A percentile compares a stretch with the other conserved stretches of the same genome.
phyloP scores from a whole-genome alignment of 2,329 filamentous ascomycete species.

The Diplodia scrobiculata region DNA sequence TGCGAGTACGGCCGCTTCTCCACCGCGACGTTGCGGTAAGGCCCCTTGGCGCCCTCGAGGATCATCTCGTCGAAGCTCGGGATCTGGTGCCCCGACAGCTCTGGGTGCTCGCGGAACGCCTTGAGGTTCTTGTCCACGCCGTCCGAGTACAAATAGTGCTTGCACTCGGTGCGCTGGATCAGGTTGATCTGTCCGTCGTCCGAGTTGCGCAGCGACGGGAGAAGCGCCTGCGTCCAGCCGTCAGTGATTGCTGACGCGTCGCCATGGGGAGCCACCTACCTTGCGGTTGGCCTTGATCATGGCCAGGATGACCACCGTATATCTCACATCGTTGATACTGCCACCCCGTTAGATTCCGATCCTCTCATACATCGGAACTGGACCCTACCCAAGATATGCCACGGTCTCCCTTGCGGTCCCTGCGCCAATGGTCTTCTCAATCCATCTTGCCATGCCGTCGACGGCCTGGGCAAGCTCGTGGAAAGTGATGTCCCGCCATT shows the following conservation, averaged over 20 bases:
- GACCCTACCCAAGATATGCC: constrained; percentile 27
- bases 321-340: constrained; percentile 26
- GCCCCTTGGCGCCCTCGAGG: constrained; percentile 8
- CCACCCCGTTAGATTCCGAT: background rate
- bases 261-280: background rate
- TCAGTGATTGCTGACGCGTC: background rate
- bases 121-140: constrained; percentile 26
- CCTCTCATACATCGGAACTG: background rate
- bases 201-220: constrained; percentile 28
- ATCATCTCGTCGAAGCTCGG: constrained; percentile 27
- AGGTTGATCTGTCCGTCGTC: constrained; percentile 28
- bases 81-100: constrained; percentile 8
- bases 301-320: constrained; percentile 24
- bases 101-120: constrained; percentile 1
- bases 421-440: constrained; percentile 21
- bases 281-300: constrained; percentile 28
- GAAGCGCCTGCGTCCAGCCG: background rate
- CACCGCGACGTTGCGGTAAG: background rate
- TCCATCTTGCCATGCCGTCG: constrained; percentile 27
- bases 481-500: constrained; percentile 27
- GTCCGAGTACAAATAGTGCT: constrained; percentile 19
- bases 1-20: constrained; percentile 24
- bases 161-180: constrained; percentile 12
- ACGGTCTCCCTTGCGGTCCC: constrained; percentile 22
- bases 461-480: constrained; percentile 11